These are phyloP conservation scores for Fusarium gaditjirri DNA, from an alignment of 2,329 filamentous ascomycete genomes.

Conservation along the genomic window DNA sequence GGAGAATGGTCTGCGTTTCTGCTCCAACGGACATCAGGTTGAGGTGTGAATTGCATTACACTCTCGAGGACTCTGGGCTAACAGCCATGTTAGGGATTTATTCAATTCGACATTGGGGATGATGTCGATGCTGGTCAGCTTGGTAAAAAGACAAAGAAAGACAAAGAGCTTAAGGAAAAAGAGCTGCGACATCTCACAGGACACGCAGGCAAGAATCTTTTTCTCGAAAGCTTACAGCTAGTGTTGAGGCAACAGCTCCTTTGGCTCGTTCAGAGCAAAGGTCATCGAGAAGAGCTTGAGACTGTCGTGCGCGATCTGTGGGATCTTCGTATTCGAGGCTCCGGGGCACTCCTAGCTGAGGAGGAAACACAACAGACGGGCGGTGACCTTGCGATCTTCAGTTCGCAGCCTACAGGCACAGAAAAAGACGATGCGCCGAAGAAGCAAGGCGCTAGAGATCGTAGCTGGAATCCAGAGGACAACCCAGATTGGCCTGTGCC, in stretches of 20 bases:
- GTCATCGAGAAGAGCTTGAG: slow-evolving; percentile 79
- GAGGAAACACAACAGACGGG: slow-evolving; percentile 39
- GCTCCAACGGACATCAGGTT: slow-evolving; percentile 82
- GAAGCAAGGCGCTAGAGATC: slow-evolving; percentile 47
- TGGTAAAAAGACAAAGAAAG: slow-evolving; percentile 65
- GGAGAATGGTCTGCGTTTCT: slow-evolving; percentile 82
- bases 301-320: slow-evolving; percentile 85
- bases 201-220: slow-evolving; percentile 77
- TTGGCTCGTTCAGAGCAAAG: slow-evolving; percentile 75
- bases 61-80: background rate
- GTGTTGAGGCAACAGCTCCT: slow-evolving; percentile 83
- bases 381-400: slow-evolving; percentile 51
- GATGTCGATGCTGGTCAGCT: slow-evolving; percentile 76
- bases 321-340: slow-evolving; percentile 71
- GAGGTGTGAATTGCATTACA: slow-evolving; percentile 61
- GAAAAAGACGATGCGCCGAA: slow-evolving; percentile 22
- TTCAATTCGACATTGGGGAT: slow-evolving; percentile 69
- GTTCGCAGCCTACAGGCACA: slow-evolving; percentile 49
- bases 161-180: slow-evolving; percentile 66
- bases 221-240: slow-evolving; percentile 85
- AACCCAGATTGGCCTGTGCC: slow-evolving; percentile 68
- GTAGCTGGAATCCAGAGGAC: slow-evolving; percentile 58
- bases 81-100: slow-evolving; percentile 56
- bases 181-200: slow-evolving; percentile 70
- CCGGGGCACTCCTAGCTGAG: slow-evolving; percentile 50